Conservation (phyloP, 441 rosid species). For the Pelargonium australe region DNA sequence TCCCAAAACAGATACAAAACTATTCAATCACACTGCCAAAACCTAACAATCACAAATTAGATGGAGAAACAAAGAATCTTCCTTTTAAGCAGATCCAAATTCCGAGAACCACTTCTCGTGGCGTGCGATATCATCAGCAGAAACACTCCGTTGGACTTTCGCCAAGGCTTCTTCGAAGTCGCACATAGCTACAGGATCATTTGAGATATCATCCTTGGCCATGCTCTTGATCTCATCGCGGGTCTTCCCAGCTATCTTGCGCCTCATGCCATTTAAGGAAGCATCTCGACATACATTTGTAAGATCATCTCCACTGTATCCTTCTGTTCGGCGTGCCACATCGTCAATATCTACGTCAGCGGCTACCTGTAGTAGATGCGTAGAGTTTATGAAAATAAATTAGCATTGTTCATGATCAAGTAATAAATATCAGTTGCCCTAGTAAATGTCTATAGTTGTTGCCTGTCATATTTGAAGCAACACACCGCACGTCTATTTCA, state of each 20-base stretch:
- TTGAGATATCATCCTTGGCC: conserved; percentile 95
- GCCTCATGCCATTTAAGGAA: conserved; percentile 96
- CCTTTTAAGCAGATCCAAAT: conserved; percentile 70
- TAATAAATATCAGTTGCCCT: neutral
- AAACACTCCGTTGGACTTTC: conserved; percentile 93
- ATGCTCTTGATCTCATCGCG: conserved; percentile 98
- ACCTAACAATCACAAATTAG: neutral
- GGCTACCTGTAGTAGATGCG: conserved; percentile 48
- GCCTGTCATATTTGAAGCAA: too few species aligned
- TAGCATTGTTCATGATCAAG: neutral
- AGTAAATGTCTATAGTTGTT: neutral
- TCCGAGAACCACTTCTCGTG: conserved; percentile 96
- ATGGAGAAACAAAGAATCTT: neutral
- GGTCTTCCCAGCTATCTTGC: conserved; percentile 96
- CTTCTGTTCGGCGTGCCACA: conserved; percentile 86
- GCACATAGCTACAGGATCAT: conserved; percentile 96
- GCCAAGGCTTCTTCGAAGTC: conserved; percentile 92
- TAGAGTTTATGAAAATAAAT: neutral
- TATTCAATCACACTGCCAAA: neutral
- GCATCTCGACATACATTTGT: conserved; percentile 96
- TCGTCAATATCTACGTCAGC: conserved; percentile 81
- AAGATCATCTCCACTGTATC: conserved; percentile 98
- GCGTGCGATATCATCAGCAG: conserved; percentile 76
- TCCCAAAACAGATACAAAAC: too few species aligned
- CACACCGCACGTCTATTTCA: too few species aligned